Conservation (phyloP, 345 rosid genomes). For the Melaleuca alternifolia region DNA sequence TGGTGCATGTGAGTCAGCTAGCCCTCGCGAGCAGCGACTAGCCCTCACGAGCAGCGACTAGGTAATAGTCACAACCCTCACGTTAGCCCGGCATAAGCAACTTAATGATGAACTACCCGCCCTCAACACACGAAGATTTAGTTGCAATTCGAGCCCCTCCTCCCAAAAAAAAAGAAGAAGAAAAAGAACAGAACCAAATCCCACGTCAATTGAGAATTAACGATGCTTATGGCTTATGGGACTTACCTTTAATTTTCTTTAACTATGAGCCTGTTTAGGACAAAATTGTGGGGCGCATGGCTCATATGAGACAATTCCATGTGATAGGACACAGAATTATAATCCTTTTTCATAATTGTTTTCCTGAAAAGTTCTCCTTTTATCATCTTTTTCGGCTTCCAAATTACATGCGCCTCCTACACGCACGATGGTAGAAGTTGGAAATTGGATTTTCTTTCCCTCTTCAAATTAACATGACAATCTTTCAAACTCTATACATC, state of each 20-base stretch:
- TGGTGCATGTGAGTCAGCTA: not conserved
- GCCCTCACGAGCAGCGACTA: no score
- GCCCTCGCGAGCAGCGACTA: not conserved
- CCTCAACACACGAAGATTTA: not conserved
- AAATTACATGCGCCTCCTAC: not conserved
- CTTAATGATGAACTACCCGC: not conserved
- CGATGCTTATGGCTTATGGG: not conserved
- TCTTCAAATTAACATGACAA: not conserved
- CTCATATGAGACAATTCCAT: not conserved
- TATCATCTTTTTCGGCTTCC: not conserved
- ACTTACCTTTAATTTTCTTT: not conserved
- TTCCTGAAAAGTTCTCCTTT: not conserved
- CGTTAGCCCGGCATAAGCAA: not conserved
- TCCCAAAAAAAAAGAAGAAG: not conserved
- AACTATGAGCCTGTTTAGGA: not conserved
- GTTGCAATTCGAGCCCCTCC: not conserved
- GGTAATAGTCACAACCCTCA: not conserved
- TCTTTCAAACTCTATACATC: rapidly evolving
- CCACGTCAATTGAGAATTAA: not conserved
- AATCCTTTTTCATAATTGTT: not conserved
- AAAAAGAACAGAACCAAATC: not conserved
- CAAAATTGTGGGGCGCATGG: not conserved
- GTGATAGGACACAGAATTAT: not conserved
- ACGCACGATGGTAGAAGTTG: not conserved
- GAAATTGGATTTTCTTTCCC: not conserved